Evolutionary conservation across 169 alveolate genomes (phyloP), one percentile per base, ranked within the genome.

Genomic region (Amoebophrya sp.): DNA sequence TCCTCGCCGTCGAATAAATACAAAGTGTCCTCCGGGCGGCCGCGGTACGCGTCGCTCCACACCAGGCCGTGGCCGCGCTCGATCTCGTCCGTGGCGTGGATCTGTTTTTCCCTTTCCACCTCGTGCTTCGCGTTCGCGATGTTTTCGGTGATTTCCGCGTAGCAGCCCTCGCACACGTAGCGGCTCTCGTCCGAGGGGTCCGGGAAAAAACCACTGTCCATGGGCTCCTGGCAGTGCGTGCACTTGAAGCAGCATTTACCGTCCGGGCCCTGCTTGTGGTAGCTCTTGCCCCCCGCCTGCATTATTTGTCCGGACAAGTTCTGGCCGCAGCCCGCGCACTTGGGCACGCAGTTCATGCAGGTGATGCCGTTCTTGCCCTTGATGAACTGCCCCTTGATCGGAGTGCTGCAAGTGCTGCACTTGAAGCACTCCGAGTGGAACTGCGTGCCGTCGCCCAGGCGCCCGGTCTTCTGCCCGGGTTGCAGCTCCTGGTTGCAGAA

Each of bases 121-220:
- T 58, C 34, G 78, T 58, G 78, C 78, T 58, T 58, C 38, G 78
- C 78, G 78, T 58, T 58, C 38, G 78, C 78, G 78, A 58, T n/a
- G 78, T 58, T 58, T 29, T 58, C 78, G 29, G 78, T 58, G 78
- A 58, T 58, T 58, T 58, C 78, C 23, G 78, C 78, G 78, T 58
- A 58, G 78, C 78, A 58, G 78, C 29, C 29, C 34, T 58, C 78
- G 78, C 78, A 58, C 78, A 58, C 78, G 78, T n/a, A 16, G 23
- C 78, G 78, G 29, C 34, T n/a, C 23, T 58, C 34, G 78, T 16
- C 78, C 23, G 29, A 13, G 4, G 78, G 78, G 34, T 58, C 78
- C 38, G 78, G 78, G 78, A 13, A 58, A 29, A 58, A 58, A 2
- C 78, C 78, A 29, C 23, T 16, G 23, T 58, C 78, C 26, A 58